Base-by-base conservation (phyloP, 371 early-diverging fungal genomes). In the Saksenaea oblongispora region DNA sequence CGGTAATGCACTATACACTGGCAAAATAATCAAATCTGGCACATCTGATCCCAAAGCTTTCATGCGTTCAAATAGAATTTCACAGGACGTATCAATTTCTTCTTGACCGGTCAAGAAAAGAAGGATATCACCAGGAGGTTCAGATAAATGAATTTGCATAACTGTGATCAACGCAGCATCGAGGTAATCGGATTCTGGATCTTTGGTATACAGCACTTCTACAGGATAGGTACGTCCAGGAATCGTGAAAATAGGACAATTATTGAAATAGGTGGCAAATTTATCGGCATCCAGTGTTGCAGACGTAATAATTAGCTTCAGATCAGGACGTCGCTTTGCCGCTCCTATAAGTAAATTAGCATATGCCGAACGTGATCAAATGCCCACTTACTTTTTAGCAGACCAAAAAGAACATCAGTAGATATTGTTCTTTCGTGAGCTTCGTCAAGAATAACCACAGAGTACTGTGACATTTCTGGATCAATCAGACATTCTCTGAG, bases 391-490 rank as follows among this genome's bases (percentile, higher is more conserved):
- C 81, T 85, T 72, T 96, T 97, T 58, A 98, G 76, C 62, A 98
- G 71, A n/a, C 98, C 98, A 74, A 99, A 96, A 24, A 99, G 71
- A 2, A 99, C 93, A 82, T 99, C 99, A 1, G 99, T 99, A 60
- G 89, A 89, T 39, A 98, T 91, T 7, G 95, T 96, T 61, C 99
- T 89, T 84, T 99, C 99, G 91, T 99, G 99, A 39, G 99, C 99
- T 78, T 99, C 99, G 72, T 99, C 99, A 28, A 99, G 84, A 70
- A 98, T 91, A 55, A 99, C 88, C 35, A 98, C 91, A 26, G 96
- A 92, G 78, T 99, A 99, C 57, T 89, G 87, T 17, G 78, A 75
- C 77, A 98, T 84, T 34, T 80, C 79, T 0, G 93, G 87, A 67
- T 99, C 98, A 41, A 96, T 83, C 59, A 99, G 83, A 70, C 92